Evolutionary conservation across 805 yeast species (phyloP), one percentile per base, ranked within the genome.

Genomic region (Debaryomyces hansenii): DNA sequence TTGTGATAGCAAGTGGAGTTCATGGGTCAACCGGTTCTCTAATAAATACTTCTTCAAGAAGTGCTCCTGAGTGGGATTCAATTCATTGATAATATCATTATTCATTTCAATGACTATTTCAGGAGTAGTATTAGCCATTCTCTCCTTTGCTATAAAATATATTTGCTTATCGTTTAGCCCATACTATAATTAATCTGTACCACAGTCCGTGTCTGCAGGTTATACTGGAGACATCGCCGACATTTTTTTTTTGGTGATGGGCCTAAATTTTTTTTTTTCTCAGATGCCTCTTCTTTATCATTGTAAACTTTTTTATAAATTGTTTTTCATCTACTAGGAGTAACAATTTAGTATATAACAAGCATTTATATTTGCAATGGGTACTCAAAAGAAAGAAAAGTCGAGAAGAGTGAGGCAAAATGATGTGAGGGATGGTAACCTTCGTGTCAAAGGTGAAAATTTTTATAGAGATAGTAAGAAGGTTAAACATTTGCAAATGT

Each of bases 371-470:
- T 8, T 44, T 45, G 47, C 41, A 41, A 92, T 92, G 99, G 98
- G 97, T 63, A 85, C 90, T 24, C 91, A 82, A 46, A 92, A 92
- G 76, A 94, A 90, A 60, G 99, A 92, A 69, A 87, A 87, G 66
- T 78, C 77, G 59, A 85, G 99, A 74, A 82, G 97, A 63, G 77
- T 78, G 47, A 86, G 96, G 62, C 88, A 90, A 64, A 85, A 85
- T 45, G 88, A 85, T 57, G 75, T 82, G 56, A 80, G 89, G 60
- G 96, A 88, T 67, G 97, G 97, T 24, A 92, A 92, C 59, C 79
- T 94, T 47, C 84, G 96, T 51, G 95, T 89, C 43, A 92, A 92
- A 66, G 99, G 99, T 61, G 99, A 92, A 70, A 92, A 92, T 74
- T 92, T 92, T 69, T 92, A 92, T 74, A 75, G 90, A 59, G 97